Base-by-base conservation (phyloP, 2,329 filamentous ascomycete genomes). In the Epichloe glyceriae region DNA sequence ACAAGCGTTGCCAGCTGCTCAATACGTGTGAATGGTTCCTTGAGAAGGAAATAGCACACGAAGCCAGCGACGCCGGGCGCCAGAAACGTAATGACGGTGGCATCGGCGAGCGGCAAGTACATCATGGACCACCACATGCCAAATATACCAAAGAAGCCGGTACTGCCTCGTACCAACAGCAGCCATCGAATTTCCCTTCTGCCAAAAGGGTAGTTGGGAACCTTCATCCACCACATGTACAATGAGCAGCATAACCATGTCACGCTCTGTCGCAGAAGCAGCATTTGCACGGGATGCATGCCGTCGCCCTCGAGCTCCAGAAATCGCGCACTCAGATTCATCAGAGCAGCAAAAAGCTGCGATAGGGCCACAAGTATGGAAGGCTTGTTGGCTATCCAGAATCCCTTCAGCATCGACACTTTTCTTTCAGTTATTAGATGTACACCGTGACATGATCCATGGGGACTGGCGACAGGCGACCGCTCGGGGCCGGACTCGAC, bases 41-140 rank as follows among this genome's bases (percentile, higher is more conserved):
- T 78, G 17, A 83, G 68, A 38, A 90, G 68, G 50, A 89, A 71
- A 37, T 85, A 88, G 63, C 88, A 95, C 17, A 85, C 76, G 69
- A 90, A 88, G 52, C 86, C 88, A 19, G 87, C 79, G 5, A 94
- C 73, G 14, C 83, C 84, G 0, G 90, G 90, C 0, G 85, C 80
- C 5, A 95, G 74, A 62, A 95, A 96, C 8, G 88, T 93, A 49
- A 96, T 84, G 35, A 95, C 89, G 0, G 87, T 93, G 2, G 89
- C 88, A 63, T 95, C 89, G 15, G 88, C 85, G 2, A 95, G 75
- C 0, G 88, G 86, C 3, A 95, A 77, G 59, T 94, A 94, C 61
- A 86, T 77, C 52, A 75, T 75, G 11, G 70, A 74, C 55, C 69
- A 75, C 73, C 72, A 94, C 68, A 93, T 78, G 37, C 85, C 85